Base-by-base conservation (phyloP, 2,329 filamentous ascomycete genomes). In the Fusarium sp. region DNA sequence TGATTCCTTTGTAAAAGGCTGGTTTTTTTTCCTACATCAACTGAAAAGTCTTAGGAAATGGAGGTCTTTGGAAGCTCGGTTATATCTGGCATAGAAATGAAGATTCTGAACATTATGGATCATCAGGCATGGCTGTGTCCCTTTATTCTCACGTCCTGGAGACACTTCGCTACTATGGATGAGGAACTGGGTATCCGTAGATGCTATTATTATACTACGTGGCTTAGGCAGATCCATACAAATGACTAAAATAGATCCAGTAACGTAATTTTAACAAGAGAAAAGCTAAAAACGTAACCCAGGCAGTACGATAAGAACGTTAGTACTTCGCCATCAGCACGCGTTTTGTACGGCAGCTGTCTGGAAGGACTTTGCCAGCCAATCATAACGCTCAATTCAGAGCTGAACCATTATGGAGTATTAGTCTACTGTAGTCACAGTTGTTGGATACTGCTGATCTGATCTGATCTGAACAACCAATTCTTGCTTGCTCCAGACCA, bases 391-490 rank as follows among this genome's bases (percentile, higher is more conserved):
- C 59, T 20, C 25, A 29, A 49, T 24, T 45, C 25, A 45, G 9
- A 24, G 14, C 22, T n/a, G 29, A 63, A 44, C n/a, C 38, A 49
- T 20, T 27, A 59, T 32, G n/a, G 44, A 45, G 45, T 25, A 20
- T 27, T 60, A 34, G 43, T 49, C 43, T 62, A 51, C 15, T 6
- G 27, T 34, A 38, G 34, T 38, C 34, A 38, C 18, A n/a, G 34
- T 10, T n/a, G 34, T n/a, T n/a, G 34, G 18, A 38, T 38, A 38
- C 18, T n/a, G 34, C 18, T 43, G 50, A 53, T 43, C 47, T 18
- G 47, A 51, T 25, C 32, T 52, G 32, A 42, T 40, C 50, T 52
- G 15, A 53, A 43, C 42, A 56, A 47, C 52, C 45, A 65, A 53
- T 50, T 59, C 53, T 46, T 45, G 30, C 27, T 24, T 52, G 42